A percentile compares a stretch with the other conserved stretches of the same genome.
phyloP scores from a whole-genome alignment of 257 asterid genomes.

The Vinca minor region DNA sequence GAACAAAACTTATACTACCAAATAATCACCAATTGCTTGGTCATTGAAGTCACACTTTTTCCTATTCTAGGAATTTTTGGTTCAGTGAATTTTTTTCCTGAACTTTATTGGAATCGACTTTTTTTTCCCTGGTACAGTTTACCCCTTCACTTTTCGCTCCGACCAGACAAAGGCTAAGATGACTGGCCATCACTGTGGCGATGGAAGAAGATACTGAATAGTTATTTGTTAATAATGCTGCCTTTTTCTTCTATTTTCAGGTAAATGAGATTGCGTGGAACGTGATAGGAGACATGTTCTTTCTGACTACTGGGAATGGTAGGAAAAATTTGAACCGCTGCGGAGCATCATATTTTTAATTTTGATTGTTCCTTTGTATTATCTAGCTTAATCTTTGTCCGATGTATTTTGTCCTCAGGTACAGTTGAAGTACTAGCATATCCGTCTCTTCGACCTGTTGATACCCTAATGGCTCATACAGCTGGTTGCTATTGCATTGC shows the following conservation, averaged over 20 bases:
- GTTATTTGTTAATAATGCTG: not conserved
- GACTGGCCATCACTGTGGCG: not conserved
- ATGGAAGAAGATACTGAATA: not conserved
- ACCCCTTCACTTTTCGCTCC: too few species aligned
- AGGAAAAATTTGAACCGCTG: conserved; percentile 3
- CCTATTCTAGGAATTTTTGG: not conserved
- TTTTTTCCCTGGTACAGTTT: too few species aligned
- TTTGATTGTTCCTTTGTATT: not conserved
- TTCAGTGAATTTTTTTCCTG: not conserved
- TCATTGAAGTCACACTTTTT: not conserved
- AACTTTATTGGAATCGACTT: not conserved
- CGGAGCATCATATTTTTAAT: not conserved
- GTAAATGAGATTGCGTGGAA: conserved; percentile 85
- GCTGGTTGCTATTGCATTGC: conserved; percentile 99
- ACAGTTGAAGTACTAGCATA: conserved; percentile 93
- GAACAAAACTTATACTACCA: not conserved
- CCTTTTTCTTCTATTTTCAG: conserved; percentile 29
- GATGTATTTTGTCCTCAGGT: conserved; percentile 34
- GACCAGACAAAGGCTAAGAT: too few species aligned
- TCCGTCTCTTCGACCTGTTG: conserved; percentile 70
- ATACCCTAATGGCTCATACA: conserved; percentile 92
- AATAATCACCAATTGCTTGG: not conserved
- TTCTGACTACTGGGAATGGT: conserved; percentile 97
- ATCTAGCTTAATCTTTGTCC: not conserved
- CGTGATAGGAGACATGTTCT: conserved; percentile 73